Percentiles rank a stretch among this genome's conserved stretches.
phyloP scores from a whole-genome alignment of 164 flowering plant genomes.

The Malania oleifera region DNA sequence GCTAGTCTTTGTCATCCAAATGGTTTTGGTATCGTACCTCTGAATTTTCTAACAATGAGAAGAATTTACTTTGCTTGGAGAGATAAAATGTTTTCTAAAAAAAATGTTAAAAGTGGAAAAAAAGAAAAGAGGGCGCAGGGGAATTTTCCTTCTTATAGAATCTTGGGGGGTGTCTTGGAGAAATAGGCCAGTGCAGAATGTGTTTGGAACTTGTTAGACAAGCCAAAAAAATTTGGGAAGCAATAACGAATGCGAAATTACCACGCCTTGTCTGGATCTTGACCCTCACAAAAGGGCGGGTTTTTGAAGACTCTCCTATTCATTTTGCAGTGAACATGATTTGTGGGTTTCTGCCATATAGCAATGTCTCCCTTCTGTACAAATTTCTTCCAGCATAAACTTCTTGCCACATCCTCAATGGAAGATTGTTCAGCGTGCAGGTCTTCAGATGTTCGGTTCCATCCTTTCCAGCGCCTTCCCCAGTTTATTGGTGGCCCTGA shows the following conservation, averaged over 20 bases:
- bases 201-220: no score
- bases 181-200: no score
- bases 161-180: no score
- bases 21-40: constrained; percentile 19
- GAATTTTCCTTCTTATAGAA: no score
- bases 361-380: constrained; percentile 66
- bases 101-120: background rate
- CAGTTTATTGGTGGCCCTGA: constrained; percentile 95
- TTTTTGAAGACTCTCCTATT: constrained; percentile 50
- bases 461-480: constrained; percentile 73
- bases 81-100: background rate
- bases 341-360: constrained; percentile 87
- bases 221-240: no score
- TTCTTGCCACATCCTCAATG: constrained; percentile 60
- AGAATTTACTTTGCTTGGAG: background rate
- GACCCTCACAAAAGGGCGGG: constrained; percentile 56
- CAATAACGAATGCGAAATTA: constrained; percentile 13
- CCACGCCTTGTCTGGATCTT: constrained; percentile 80
- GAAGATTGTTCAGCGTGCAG: constrained; percentile 45
- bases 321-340: constrained; percentile 67
- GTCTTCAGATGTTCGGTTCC: constrained; percentile 64
- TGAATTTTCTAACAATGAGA: background rate
- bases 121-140: background rate
- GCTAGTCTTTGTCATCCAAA: constrained; percentile 6
- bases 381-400: constrained; percentile 88